Evolutionary conservation across 345 rosid species (phyloP), one percentile per base, ranked within the genome.

Genomic region (Brassica juncea): DNA sequence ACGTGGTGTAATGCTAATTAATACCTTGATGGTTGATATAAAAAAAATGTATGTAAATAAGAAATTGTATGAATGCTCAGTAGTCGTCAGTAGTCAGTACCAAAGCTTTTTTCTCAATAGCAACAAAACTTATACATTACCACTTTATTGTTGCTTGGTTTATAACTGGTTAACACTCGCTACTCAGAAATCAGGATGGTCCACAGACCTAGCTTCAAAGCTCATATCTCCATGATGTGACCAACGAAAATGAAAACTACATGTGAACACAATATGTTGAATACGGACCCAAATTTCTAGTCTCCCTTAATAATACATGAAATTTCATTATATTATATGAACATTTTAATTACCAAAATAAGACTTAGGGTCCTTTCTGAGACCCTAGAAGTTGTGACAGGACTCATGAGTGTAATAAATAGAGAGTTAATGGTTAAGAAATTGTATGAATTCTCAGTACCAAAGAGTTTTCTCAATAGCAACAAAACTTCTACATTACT

Each of bases 151-250:
- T 55, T 55, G 27, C 31, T 57, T 55, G 21, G 31, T 32, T 11
- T 32, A 57, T n/a, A 60, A 60, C 2, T 25, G 32, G 23, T 2
- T 15, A 54, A 19, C 23, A 54, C 1, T 60, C 15, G 10, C 12
- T 4, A 32, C 49, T 71, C 64, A 11, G 8, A 60, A 57, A 32
- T 21, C 31, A 32, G 19, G 21, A 55, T 32, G 64, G 74, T 70
- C 49, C 74, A 47, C 73, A 31, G 21, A 6, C 11, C 65, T 19
- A 71, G 32, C 52, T 70, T 34, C 74, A 34, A 34, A 10, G 64
- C 15, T 25, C 64, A 39, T 39, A 39, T 70, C 73, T 70, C 16
- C 63, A 70, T 52, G 37, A 54, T 54, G 23, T 54, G 21, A 54
- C 8, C 59, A 15, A 54, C 15, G 59, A 54, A 39, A 39, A 39